Conservation (phyloP, 768 basidiomycete genomes). For the Lepiota subincarnata region DNA sequence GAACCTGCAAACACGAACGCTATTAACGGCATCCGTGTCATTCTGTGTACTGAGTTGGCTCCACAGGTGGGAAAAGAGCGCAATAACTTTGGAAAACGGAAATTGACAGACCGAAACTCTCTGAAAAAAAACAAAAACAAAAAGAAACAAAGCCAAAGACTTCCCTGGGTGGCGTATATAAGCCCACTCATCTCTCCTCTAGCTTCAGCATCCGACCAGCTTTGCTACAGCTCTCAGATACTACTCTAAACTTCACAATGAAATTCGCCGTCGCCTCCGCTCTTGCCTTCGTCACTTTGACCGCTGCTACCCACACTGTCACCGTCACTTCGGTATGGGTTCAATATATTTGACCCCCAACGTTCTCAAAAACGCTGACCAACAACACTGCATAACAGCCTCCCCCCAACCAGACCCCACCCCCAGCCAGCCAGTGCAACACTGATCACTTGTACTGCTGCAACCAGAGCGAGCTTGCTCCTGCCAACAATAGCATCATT, state of each 20-base stretch:
- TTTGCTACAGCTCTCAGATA: not conserved
- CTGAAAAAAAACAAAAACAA: too few relatives aligned
- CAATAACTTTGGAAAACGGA: too few relatives aligned
- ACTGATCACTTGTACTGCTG: not conserved
- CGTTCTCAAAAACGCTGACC: not conserved
- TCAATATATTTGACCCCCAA: not conserved
- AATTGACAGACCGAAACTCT: too few relatives aligned
- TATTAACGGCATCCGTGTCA: too few relatives aligned
- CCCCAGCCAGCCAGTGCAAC: constrained; percentile 1
- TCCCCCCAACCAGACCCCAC: not conserved
- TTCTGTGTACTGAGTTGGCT: too few relatives aligned
- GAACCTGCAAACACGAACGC: too few relatives aligned
- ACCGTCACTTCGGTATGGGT: not conserved
- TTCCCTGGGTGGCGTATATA: too few relatives aligned
- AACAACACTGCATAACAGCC: too few relatives aligned
- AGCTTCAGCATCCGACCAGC: not conserved
- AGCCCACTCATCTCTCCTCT: too few relatives aligned
- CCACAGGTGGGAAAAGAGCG: too few relatives aligned
- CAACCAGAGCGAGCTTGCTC: not conserved
- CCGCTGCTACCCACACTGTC: constrained; percentile 10
- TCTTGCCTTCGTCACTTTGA: not conserved
- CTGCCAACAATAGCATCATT: not conserved
- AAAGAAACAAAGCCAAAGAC: too few relatives aligned
- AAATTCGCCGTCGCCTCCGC: constrained; percentile 2
- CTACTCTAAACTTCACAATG: not conserved